Percentiles rank a stretch among this genome's conserved stretches.
These are phyloP conservation scores for Cladorrhinum sp. DNA, from an alignment of 2,329 filamentous ascomycete genomes.

Conservation along the genomic window DNA sequence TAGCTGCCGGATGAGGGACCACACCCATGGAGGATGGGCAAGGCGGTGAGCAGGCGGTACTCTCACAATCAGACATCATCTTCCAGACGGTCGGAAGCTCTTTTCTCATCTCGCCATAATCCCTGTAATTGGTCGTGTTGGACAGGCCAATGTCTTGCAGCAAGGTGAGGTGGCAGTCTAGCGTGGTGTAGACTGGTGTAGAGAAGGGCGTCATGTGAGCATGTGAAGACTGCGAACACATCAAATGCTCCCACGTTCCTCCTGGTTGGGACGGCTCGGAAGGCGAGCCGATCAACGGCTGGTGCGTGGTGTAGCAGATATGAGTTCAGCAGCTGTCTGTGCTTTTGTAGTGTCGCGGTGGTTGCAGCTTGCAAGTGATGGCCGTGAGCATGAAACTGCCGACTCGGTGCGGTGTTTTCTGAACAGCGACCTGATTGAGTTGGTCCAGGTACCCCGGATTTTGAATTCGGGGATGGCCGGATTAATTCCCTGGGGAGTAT, in stretches of 20 bases:
- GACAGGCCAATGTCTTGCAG: background rate
- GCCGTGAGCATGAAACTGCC: slow-evolving; percentile 9
- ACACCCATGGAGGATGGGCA: background rate
- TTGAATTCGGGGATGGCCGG: background rate
- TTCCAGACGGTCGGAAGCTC: slow-evolving; percentile 4
- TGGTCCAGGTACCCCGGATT: slow-evolving; percentile 4
- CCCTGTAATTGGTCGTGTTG: slow-evolving; percentile 3
- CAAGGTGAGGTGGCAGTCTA: background rate
- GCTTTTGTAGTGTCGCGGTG: too few relatives aligned
- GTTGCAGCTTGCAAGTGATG: slow-evolving; percentile 1
- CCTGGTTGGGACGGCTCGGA: slow-evolving; percentile 19
- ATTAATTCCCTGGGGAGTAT: background rate
- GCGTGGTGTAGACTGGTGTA: background rate
- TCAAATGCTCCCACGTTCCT: background rate
- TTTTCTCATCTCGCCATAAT: slow-evolving; percentile 1
- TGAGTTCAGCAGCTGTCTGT: too few relatives aligned
- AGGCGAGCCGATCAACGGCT: slow-evolving; percentile 17
- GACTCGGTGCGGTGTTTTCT: slow-evolving; percentile 5
- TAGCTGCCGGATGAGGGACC: background rate
- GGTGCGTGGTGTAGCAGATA: background rate
- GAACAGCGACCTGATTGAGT: background rate
- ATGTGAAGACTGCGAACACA: background rate
- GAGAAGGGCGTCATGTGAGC: background rate
- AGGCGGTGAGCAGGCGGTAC: background rate
- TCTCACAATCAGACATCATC: background rate